These are phyloP conservation scores for Allantophomopsis cytisporea DNA, from an alignment of 2,329 filamentous ascomycete species.

Conservation along the genomic window DNA sequence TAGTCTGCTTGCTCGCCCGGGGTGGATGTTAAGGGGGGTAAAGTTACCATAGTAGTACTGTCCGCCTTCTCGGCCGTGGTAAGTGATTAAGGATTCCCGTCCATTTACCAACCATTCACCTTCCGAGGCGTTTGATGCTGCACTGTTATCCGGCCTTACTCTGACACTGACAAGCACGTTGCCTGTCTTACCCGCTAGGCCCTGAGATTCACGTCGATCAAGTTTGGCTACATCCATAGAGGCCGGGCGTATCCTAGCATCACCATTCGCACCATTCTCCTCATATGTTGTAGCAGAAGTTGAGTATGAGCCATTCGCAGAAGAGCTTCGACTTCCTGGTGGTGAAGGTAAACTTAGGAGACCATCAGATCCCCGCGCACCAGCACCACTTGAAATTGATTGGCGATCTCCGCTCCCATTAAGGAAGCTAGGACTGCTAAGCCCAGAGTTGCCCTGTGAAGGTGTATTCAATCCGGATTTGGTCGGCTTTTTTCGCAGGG, in stretches of 20 bases:
- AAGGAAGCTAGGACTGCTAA: conserved; percentile 55
- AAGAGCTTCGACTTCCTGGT: conserved; percentile 80
- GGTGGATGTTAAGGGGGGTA: too few relatives aligned
- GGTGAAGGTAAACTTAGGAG: conserved; percentile 69
- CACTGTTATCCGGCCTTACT: conserved; percentile 68
- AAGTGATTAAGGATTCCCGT: conserved; percentile 67
- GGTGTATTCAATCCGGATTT: conserved; percentile 18
- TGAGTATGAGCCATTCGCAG: conserved; percentile 82
- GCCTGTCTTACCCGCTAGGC: conserved; percentile 57
- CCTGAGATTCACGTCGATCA: conserved; percentile 30
- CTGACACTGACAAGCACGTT: conserved; percentile 94
- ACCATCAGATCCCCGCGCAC: conserved; percentile 57
- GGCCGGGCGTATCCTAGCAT: conserved; percentile 16
- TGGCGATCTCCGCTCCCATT: conserved; percentile 71
- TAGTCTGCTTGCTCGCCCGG: too few relatives aligned
- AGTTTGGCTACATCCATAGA: conserved; percentile 13
- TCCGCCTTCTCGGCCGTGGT: conserved; percentile 77
- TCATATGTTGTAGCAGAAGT: conserved; percentile 85
- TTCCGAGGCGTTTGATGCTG: conserved; percentile 47
- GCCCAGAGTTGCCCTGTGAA: conserved; percentile 18
- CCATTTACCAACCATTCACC: conserved; percentile 90
- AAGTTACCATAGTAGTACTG: conserved; percentile 88
- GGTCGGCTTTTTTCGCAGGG: conserved; percentile 10
- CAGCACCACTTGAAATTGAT: conserved; percentile 47
- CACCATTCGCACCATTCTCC: conserved; percentile 47